Percentiles rank a stretch among this genome's conserved stretches.
These are phyloP conservation scores for Coccomyxa sp. DNA, from an alignment of 139 green algal species.

Conservation along the genomic window DNA sequence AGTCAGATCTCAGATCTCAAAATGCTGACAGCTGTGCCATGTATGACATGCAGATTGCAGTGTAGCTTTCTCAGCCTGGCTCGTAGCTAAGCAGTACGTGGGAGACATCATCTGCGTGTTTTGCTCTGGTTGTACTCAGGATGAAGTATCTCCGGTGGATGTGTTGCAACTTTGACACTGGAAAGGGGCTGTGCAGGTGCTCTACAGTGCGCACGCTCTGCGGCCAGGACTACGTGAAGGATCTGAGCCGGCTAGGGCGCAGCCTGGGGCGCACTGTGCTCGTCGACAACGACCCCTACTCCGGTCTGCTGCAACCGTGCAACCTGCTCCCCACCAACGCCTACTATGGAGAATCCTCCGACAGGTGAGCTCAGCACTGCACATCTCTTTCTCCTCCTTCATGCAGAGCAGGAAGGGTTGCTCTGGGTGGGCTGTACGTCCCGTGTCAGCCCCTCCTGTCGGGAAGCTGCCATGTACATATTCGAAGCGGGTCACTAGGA, in stretches of 20 bases:
- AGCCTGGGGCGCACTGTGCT: conserved; percentile 57
- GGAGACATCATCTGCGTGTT: too few relatives aligned
- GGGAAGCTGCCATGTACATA: too few relatives aligned
- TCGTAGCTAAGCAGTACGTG: background rate
- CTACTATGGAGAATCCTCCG: conserved; percentile 33
- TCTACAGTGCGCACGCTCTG: conserved; percentile 29
- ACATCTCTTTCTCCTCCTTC: too few relatives aligned
- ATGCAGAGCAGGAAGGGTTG: too few relatives aligned
- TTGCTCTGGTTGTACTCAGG: too few relatives aligned
- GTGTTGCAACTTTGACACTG: background rate
- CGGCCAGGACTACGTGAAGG: conserved; percentile 48
- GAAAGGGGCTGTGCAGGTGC: conserved; percentile 18
- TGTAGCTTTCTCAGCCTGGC: background rate
- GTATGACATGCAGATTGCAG: conserved; percentile 41
- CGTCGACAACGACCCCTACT: conserved; percentile 63
- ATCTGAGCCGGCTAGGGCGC: conserved; percentile 44
- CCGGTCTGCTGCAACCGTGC: conserved; percentile 57
- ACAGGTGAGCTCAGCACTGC: too few relatives aligned
- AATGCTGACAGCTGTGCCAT: conserved; percentile 8
- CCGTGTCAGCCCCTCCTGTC: too few relatives aligned
- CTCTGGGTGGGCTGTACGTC: too few relatives aligned
- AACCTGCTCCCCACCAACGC: conserved; percentile 56
- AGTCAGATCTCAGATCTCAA: conserved; percentile 8
- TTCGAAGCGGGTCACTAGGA: too few relatives aligned
- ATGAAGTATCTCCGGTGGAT: too few relatives aligned